A percentile compares a stretch with the other conserved stretches of the same genome.
phyloP scores from a whole-genome alignment of 768 basidiomycete species.

The Lenzites betulinus region DNA sequence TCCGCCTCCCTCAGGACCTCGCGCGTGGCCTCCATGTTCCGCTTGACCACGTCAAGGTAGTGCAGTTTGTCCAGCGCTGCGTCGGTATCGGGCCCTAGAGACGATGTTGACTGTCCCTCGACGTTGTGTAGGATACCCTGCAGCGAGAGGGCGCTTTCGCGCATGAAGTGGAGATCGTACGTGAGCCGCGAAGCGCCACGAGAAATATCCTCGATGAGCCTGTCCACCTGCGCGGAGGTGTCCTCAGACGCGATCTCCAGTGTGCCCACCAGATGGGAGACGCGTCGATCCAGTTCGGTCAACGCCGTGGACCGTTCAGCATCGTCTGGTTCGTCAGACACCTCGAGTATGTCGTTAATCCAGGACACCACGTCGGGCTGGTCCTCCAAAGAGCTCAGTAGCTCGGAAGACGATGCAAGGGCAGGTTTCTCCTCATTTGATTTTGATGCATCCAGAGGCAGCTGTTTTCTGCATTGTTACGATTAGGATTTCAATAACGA shows the following conservation, averaged over 20 bases:
- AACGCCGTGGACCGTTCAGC: constrained; percentile 21
- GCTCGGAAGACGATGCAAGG: constrained; percentile 16
- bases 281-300: constrained; percentile 66
- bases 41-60: constrained; percentile 80
- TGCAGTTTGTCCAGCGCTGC: constrained; percentile 75
- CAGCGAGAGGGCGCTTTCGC: constrained; percentile 82
- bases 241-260: constrained; percentile 89
- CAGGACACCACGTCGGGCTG: constrained; percentile 33
- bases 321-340: constrained; percentile 15
- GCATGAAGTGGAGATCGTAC: constrained; percentile 97
- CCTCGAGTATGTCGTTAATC: constrained; percentile 34
- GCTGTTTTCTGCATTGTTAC: constrained; percentile 4
- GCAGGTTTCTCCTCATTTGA: neutral
- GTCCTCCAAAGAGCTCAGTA: constrained; percentile 27
- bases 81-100: constrained; percentile 58
- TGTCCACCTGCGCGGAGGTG: constrained; percentile 83
- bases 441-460: neutral
- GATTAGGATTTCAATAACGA: constrained; percentile 21
- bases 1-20: constrained; percentile 94
- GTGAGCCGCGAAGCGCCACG: constrained; percentile 87
- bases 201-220: constrained; percentile 90
- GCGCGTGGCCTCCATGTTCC: constrained; percentile 83
- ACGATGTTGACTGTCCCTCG: constrained; percentile 52
- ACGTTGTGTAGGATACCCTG: constrained; percentile 67
- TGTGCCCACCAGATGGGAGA: constrained; percentile 74